Evolutionary conservation across 495 filamentous ascomycete species (phyloP), one percentile per base, ranked within the genome.

Genomic region (Talaromyces wortmannii): DNA sequence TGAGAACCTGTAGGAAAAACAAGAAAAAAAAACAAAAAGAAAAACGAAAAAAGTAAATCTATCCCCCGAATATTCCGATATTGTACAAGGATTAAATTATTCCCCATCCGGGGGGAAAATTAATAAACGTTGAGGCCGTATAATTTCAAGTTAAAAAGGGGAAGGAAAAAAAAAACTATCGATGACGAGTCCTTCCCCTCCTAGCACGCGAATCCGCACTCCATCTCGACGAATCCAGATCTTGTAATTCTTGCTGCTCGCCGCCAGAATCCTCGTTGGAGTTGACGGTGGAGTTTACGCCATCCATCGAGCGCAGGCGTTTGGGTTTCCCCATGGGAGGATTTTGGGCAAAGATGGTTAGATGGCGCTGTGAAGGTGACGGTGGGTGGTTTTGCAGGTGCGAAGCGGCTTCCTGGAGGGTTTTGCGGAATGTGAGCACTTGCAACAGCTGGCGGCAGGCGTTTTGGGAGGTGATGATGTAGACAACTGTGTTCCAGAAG

Each of bases 401-500:
- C 4, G n/a, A 15, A 10, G 6, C 11, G 16, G 15, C 7, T 11
- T 18, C 10, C 40, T 29, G 29, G 6, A 17, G 31, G n/a, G 36
- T 8, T 10, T 13, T 13, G 8, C 36, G n/a, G 10, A 16, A 17
- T n/a, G 18, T 12, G 33, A 52, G 13, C 10, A 7, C 5, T 31
- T 11, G 32, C 36, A 33, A 12, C 12, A 52, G 49, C 1, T 52
- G 31, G 13, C 49, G 30, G 33, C 49, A 52, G 31, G 49, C 49
- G 6, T 30, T 31, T 29, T 52, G 49, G 3, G 66, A 70, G 1
- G 84, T 87, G 15, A 78, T 78, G 10, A 78, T 68, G 68, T 91
- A 91, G 55, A 91, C 86, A 53, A 86, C 60, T 2, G 78, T 77
- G 59, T 91, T 91, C 83, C 86, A 89, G 62, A 90, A 89, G 6